Base-by-base conservation (phyloP, 345 rosid genomes). In the Salix udensis region DNA sequence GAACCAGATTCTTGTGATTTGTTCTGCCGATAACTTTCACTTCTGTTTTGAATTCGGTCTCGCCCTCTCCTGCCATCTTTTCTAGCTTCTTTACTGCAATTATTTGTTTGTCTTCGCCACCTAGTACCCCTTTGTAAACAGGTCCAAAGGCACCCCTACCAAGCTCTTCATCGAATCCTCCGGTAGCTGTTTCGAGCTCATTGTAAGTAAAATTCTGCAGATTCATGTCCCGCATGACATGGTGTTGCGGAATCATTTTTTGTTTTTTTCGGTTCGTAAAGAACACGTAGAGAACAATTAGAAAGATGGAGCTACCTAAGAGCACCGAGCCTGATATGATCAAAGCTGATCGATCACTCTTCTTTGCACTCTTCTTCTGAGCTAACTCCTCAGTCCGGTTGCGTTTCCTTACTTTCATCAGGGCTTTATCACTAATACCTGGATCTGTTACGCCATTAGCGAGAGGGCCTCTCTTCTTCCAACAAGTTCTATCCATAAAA, bases 381-480 rank as follows among this genome's bases (percentile, higher is more conserved):
- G 10, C 42, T 34, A 34, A 34, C 36, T 34, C 42, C 2, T 8
- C 42, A 1, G 65, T 73, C 42, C 85, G 65, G 73, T 84, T 75
- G 7, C 70, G 65, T 60, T 19, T 82, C 76, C 82, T 53, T 11
- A 84, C 72, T 75, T 90, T 88, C 23, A 91, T 37, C 24, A 84
- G 72, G 7, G 91, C 86, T 48, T 66, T 82, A 6, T 39, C 42
- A 39, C 11, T 0, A 39, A 39, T 39, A 7, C 11, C 2, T 39
- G 42, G 11, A 39, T 39, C 42, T 39, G 42, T 39, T 39, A 39
- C 42, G 10, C 42, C 42, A 39, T 8, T 39, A 1, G 42, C 8
- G 42, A 39, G 42, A 39, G 11, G 42, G 11, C 44, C 44, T 40
- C 46, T 88, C 88, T 88, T 88, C 83, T 88, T 91, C 89, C 85